These are phyloP conservation scores for Trematosphaeria pertusa DNA, from an alignment of 2,329 filamentous ascomycete genomes.

Conservation along the genomic window DNA sequence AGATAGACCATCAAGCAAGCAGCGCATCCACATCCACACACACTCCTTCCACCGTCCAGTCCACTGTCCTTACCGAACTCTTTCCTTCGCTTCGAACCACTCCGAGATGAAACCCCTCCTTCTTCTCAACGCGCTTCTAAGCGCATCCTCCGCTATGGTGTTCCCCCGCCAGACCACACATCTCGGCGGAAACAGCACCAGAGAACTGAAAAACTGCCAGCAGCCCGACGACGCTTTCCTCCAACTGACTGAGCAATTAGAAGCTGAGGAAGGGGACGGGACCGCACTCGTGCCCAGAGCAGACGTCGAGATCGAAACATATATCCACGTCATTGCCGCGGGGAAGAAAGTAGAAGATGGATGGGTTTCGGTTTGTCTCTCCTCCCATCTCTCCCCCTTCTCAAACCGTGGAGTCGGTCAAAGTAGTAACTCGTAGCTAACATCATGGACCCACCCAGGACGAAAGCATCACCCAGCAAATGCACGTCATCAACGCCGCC, in stretches of 20 bases:
- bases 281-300: not conserved
- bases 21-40: too few species aligned
- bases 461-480: not conserved
- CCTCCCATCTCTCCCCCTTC: too few species aligned
- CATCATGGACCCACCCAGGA: too few species aligned
- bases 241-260: not conserved
- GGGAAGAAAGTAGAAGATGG: conserved; percentile 4
- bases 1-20: too few species aligned
- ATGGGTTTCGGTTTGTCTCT: conserved; percentile 1
- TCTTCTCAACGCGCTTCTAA: not conserved
- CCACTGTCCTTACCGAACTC: too few species aligned
- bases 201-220: not conserved
- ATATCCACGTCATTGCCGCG: conserved; percentile 3
- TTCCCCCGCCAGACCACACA: not conserved
- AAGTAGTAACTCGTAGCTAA: too few species aligned
- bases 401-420: too few species aligned
- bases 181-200: not conserved
- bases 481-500: not conserved
- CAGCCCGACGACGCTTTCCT: not conserved
- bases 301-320: not conserved
- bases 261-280: not conserved
- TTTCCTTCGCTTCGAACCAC: too few species aligned
- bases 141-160: not conserved
- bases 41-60: too few species aligned
- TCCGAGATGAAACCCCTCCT: conserved; percentile 1